A percentile compares a stretch with the other conserved stretches of the same genome.
Conservation (phyloP, 2,329 filamentous ascomycete genomes). For the Pseudogymnoascus sp. region DNA sequence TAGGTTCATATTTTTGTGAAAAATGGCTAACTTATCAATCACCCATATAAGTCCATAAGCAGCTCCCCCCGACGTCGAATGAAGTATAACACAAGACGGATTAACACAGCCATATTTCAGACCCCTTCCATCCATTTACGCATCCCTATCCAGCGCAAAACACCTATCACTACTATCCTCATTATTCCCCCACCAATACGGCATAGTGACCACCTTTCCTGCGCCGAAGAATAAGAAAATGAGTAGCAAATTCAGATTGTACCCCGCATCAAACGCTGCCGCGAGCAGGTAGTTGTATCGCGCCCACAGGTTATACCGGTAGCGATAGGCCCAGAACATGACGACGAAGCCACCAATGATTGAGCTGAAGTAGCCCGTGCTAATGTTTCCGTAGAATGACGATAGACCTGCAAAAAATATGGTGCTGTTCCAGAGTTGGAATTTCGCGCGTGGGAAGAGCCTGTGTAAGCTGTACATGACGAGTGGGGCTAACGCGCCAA, state of each 20-base stretch:
- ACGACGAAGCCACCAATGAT: constrained; percentile 54
- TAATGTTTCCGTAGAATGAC: constrained; percentile 54
- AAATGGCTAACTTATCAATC: background rate
- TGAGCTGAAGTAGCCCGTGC: constrained; percentile 48
- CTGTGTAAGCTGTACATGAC: constrained; percentile 45
- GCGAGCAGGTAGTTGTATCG: constrained; percentile 55
- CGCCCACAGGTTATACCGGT: constrained; percentile 50
- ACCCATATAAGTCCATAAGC: background rate
- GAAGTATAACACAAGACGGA: background rate
- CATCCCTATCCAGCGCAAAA: constrained; percentile 39
- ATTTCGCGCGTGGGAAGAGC: constrained; percentile 41
- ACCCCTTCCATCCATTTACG: background rate
- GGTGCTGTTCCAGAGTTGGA: constrained; percentile 52
- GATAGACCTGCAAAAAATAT: constrained; percentile 52
- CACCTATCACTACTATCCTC: constrained; percentile 48
- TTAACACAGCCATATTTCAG: background rate
- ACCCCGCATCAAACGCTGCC: constrained; percentile 54
- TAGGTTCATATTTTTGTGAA: background rate
- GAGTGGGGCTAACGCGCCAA: constrained; percentile 39
- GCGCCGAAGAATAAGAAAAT: constrained; percentile 54
- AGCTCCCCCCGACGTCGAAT: background rate
- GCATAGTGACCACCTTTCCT: constrained; percentile 50
- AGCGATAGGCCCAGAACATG: constrained; percentile 51
- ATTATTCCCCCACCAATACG: constrained; percentile 58
- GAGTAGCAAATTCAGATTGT: constrained; percentile 53